Conservation (phyloP, 176 grass and related monocot genomes). For the Oryza coarctata region DNA sequence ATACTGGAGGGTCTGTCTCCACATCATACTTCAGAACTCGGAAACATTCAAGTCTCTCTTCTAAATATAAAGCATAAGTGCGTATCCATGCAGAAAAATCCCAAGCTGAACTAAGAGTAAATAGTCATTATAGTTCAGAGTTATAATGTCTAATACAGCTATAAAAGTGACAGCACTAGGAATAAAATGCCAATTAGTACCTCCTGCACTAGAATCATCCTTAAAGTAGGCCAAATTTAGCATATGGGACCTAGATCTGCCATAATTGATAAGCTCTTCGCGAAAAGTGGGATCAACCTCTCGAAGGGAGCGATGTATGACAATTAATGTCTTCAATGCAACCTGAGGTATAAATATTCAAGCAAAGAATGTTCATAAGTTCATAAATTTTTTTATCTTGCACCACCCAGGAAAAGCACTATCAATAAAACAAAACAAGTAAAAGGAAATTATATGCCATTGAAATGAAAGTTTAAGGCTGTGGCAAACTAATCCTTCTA, state of each 20-base stretch:
- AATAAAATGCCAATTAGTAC: conserved; percentile 47
- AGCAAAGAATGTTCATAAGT: conserved; percentile 26
- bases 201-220: conserved; percentile 95
- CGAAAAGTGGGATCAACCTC: conserved; percentile 97
- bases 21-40: conserved; percentile 92
- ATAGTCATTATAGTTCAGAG: conserved; percentile 28
- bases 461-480: not conserved
- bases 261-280: conserved; percentile 98
- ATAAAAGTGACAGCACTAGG: conserved; percentile 24
- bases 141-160: not conserved
- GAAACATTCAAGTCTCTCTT: conserved; percentile 98
- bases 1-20: conserved; percentile 91
- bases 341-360: conserved; percentile 54
- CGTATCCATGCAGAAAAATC: conserved; percentile 98
- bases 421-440: not conserved
- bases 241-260: conserved; percentile 93
- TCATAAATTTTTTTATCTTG: not conserved
- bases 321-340: conserved; percentile 94
- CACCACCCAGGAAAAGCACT: not conserved
- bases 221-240: conserved; percentile 97
- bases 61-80: conserved; percentile 90
- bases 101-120: conserved; percentile 71
- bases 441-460: conserved; percentile 2
- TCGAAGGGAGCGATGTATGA: conserved; percentile 88
- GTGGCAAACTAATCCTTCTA: not conserved